Conservation (phyloP, 164 flowering plant genomes). For the Cinnamomum micranthum region DNA sequence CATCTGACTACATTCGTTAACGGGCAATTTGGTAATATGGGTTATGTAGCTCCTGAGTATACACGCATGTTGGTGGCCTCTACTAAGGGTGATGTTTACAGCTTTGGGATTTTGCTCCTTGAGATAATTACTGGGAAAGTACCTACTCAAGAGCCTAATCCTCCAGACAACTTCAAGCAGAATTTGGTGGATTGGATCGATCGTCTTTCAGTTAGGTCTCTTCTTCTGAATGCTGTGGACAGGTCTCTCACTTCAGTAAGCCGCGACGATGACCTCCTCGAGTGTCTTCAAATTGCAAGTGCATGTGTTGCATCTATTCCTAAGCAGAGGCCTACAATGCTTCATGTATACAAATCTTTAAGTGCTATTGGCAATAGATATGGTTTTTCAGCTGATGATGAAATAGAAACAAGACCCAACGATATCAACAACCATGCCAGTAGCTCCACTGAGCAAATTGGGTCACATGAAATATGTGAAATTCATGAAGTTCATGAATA, state of each 20-base stretch:
- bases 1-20: slow-evolving; percentile 19
- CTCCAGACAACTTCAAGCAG: slow-evolving; percentile 18
- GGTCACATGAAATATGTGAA: neutral
- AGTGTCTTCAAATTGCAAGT: slow-evolving; percentile 17
- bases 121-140: slow-evolving; percentile 23
- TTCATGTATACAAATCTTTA: slow-evolving; percentile 19
- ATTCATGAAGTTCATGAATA: neutral
- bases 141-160: slow-evolving; percentile 18
- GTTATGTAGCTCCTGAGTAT: slow-evolving; percentile 28
- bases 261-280: slow-evolving; percentile 13
- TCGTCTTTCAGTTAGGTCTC: slow-evolving; percentile 10
- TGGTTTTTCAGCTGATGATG: slow-evolving; percentile 18
- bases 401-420: slow-evolving; percentile 3
- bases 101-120: slow-evolving; percentile 23
- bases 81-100: slow-evolving; percentile 24
- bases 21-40: slow-evolving; percentile 22
- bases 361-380: slow-evolving; percentile 20
- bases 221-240: slow-evolving; percentile 15
- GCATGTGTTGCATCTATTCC: slow-evolving; percentile 18
- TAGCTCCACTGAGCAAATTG: neutral
- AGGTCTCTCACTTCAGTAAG: slow-evolving; percentile 12
- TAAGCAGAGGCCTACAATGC: slow-evolving; percentile 21
- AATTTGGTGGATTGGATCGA: slow-evolving; percentile 21
- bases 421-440: neutral
- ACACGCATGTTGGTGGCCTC: slow-evolving; percentile 16